Evolutionary conservation across 306 rosid species (phyloP), one percentile per base, ranked within the genome.

Genomic region (Castanopsis chinensis): DNA sequence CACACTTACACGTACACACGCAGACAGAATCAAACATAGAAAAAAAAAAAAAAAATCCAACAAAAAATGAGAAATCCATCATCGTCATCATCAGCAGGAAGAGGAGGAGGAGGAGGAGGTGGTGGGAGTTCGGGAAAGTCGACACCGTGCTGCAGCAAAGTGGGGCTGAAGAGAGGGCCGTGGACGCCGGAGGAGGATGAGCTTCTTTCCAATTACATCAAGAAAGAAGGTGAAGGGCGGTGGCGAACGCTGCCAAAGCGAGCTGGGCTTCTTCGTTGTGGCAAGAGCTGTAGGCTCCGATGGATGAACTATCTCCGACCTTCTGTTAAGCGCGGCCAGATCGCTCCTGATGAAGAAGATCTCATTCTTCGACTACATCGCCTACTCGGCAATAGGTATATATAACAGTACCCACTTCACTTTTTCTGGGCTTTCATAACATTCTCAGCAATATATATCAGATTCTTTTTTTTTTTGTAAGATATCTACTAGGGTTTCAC

Each of bases 271-370:
- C 94, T 86, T 73, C 91, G 98, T 5, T 93, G 98, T 64, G 98
- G 98, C 4, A 93, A 93, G 78, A 93, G 98, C 87, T 93, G 98
- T 68, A 90, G 98, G 14, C 98, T 93, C 69, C 94, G 98, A 0
- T 93, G 98, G 98, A 93, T 93, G 97, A 93, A 93, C 86, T 93
- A 93, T 64, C 97, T 93, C 77, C 98, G 98, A 19, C 98, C 98
- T 4, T 87, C 86, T 5, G 93, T 93, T 56, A 93, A 93, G 81
- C 94, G 94, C 25, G 98, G 98, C 77, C 98, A 90, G 78, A 93
- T 93, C 89, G 93, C 97, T 27, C 85, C 93, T 21, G 98, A 91
- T 54, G 98, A 93, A 77, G 98, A 93, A 82, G 98, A 93, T 77
- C 98, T 93, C 85, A 91, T 93, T 74, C 97, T 91, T 76, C 98